These are phyloP conservation scores for Chaetomium strumarium DNA, from an alignment of 2,329 filamentous ascomycete species.

Conservation along the genomic window DNA sequence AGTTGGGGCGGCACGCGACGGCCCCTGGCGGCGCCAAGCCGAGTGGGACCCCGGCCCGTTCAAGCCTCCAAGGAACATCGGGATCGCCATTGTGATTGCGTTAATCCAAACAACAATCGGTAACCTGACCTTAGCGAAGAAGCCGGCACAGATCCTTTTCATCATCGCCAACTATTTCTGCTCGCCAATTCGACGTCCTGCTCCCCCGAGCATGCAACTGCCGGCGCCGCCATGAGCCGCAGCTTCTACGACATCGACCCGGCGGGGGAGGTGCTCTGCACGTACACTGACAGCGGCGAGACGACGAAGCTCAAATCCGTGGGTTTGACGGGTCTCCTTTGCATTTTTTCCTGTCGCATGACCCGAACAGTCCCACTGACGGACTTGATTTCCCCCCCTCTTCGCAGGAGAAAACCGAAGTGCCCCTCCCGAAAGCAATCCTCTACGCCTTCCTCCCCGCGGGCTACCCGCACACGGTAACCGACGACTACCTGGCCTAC, in stretches of 20 bases:
- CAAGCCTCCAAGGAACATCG: no score
- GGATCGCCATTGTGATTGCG: no score
- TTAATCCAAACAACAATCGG: no score
- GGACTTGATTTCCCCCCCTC: not conserved
- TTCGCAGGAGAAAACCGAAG: constrained; percentile 33
- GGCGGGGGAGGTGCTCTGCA: constrained; percentile 34
- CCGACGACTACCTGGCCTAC: constrained; percentile 73
- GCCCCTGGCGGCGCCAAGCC: not conserved
- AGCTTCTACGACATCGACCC: constrained; percentile 32
- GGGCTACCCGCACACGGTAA: constrained; percentile 84
- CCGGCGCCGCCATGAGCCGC: constrained; percentile 14
- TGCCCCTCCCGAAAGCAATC: constrained; percentile 34
- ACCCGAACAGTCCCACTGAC: not conserved
- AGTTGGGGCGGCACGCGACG: not conserved
- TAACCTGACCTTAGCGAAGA: no score
- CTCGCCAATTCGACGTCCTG: not conserved
- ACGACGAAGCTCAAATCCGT: constrained; percentile 26
- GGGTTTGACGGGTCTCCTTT: constrained; percentile 6
- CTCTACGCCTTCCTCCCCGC: constrained; percentile 77
- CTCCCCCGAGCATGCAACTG: constrained; percentile 4
- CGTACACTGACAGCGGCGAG: constrained; percentile 26
- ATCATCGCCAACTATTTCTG: not conserved
- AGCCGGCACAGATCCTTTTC: no score
- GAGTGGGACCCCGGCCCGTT: no score
- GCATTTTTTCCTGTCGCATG: not conserved